Evolutionary conservation across 2,329 filamentous ascomycete species (phyloP).

Genomic region (Phaeophleospora eucalypticola): DNA sequence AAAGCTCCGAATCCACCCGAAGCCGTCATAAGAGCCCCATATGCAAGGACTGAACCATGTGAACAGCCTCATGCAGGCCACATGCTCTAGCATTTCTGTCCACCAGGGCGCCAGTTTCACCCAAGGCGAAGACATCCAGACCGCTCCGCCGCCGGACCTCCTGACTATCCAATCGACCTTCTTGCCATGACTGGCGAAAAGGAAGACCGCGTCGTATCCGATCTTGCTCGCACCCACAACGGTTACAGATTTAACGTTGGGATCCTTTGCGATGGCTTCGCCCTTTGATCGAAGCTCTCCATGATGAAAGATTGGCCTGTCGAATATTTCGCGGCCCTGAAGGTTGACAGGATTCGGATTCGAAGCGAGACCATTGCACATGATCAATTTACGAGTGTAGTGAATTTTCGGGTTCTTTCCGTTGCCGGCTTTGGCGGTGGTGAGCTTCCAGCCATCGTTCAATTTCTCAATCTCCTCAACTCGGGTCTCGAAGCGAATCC

Average conservation of each 20-base stretch:
- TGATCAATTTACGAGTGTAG: conserved; percentile 48
- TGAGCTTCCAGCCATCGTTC: conserved; percentile 14
- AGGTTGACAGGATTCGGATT: conserved; percentile 52
- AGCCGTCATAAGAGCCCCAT: conserved; percentile 64
- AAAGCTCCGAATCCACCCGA: conserved; percentile 49
- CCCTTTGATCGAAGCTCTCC: conserved; percentile 44
- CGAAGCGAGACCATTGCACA: conserved; percentile 59
- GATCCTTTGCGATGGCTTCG: conserved; percentile 39
- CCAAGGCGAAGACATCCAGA: conserved; percentile 56
- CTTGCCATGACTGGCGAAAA: conserved; percentile 48
- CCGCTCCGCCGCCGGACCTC: conserved; percentile 52
- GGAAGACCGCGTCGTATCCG: conserved; percentile 59
- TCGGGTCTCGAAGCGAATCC: conserved; percentile 47
- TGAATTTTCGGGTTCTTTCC: background rate
- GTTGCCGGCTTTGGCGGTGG: background rate
- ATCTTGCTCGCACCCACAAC: conserved; percentile 60
- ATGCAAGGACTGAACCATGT: conserved; percentile 72
- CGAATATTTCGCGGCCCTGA: conserved; percentile 47
- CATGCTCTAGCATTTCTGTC: conserved; percentile 64
- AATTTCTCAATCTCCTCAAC: conserved; percentile 47
- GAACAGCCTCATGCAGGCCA: conserved; percentile 61
- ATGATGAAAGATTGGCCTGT: conserved; percentile 53
- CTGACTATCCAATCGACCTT: conserved; percentile 56
- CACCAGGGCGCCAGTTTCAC: conserved; percentile 58
- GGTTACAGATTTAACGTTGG: conserved; percentile 40